These are phyloP conservation scores for Neurospora sp. DNA, from an alignment of 495 filamentous ascomycete species.

Conservation along the genomic window DNA sequence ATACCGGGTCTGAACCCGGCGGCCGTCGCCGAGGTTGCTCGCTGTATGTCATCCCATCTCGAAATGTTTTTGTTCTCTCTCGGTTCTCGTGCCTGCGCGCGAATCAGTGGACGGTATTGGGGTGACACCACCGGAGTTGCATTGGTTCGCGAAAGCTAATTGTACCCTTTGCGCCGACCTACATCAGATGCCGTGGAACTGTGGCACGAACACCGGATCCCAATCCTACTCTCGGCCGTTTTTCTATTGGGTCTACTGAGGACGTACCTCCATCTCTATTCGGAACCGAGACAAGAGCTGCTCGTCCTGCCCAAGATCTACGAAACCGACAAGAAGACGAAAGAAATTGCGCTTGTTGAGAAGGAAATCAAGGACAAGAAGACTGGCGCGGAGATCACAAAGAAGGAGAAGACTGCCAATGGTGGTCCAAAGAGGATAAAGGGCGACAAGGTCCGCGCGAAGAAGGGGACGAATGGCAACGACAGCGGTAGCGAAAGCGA, in stretches of 20 bases:
- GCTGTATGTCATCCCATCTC: background rate
- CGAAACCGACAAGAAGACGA: constrained; percentile 8
- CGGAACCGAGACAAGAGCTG: constrained; percentile 12
- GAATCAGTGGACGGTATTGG: background rate
- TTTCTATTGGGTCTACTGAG: constrained; percentile 27
- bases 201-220: constrained; percentile 45
- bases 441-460: constrained; percentile 28
- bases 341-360: constrained; percentile 1
- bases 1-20: background rate
- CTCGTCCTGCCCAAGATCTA: constrained; percentile 19
- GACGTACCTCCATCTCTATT: constrained; percentile 28
- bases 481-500: constrained; percentile 4
- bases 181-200: constrained; percentile 37
- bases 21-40: background rate
- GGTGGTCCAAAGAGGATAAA: constrained; percentile 39
- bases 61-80: background rate
- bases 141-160: background rate
- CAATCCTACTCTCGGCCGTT: constrained; percentile 37
- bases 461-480: constrained; percentile 15
- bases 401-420: constrained; percentile 4
- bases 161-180: background rate
- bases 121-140: background rate
- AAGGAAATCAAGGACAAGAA: background rate
- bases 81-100: background rate
- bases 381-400: background rate